These are phyloP conservation scores for Clarkia xantiana DNA, from an alignment of 345 rosid species.

Conservation along the genomic window DNA sequence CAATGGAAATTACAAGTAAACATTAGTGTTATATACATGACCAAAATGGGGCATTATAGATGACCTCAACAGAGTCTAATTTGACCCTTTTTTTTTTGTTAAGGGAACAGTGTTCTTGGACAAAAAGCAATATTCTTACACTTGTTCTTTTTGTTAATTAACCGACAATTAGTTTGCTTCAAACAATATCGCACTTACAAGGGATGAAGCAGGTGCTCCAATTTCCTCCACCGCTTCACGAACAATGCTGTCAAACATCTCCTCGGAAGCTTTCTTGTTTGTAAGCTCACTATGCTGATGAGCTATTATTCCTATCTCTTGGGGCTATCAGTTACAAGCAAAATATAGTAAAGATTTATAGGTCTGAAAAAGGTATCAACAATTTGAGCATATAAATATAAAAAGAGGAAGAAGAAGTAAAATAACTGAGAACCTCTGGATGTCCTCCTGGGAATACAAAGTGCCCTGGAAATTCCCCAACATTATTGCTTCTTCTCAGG, in stretches of 20 bases:
- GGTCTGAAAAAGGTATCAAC: neutral
- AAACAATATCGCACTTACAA: conserved; percentile 22
- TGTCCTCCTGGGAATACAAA: conserved; percentile 90
- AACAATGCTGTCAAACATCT: conserved; percentile 69
- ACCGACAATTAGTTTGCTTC: neutral
- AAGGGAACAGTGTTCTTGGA: neutral
- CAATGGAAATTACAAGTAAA: too few relatives aligned
- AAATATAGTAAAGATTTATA: neutral
- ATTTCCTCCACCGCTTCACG: conserved; percentile 86
- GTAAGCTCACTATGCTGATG: conserved; percentile 20
- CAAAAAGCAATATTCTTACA: too few relatives aligned
- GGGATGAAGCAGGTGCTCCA: conserved; percentile 63
- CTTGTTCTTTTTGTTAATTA: too few relatives aligned
- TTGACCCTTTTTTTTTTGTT: too few relatives aligned
- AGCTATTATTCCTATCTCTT: conserved; percentile 33
- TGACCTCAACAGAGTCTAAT: neutral
- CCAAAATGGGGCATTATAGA: neutral
- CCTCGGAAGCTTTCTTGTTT: conserved; percentile 41
- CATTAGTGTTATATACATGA: too few relatives aligned
- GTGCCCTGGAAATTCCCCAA: conserved; percentile 88
- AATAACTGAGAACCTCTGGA: conserved; percentile 52
- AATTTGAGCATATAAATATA: too few relatives aligned
- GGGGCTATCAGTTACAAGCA: conserved; percentile 39
- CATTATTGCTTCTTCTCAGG: conserved; percentile 68
- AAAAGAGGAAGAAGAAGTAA: neutral